Base-by-base conservation (phyloP, 2,329 filamentous ascomycete genomes). In the Verticillium alfalfae region DNA sequence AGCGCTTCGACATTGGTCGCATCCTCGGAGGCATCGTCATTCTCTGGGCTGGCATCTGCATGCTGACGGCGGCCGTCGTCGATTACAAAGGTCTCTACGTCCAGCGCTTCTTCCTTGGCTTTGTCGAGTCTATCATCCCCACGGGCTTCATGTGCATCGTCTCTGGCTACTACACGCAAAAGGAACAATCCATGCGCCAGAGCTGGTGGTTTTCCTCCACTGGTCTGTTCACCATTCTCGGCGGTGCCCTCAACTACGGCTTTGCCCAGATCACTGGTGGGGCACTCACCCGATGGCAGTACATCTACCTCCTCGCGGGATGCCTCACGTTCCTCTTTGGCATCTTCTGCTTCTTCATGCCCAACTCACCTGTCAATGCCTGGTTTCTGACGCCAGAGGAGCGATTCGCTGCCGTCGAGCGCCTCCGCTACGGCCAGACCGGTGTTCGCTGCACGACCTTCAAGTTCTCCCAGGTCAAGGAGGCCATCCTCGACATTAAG, bases 361-460 rank as follows among this genome's bases (percentile, higher is more conserved):
- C 90, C 0, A 85, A 86, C 65, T 88, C 85, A 1, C 87, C 89
- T 0, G 83, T 85, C 0, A 80, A 81, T 0, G 89, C 89, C 0
- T 90, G 88, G 88, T 92, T 92, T 68, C 73, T 92, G 45, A 85
- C 81, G 0, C 71, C 75, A 0, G 83, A 86, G 13, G 89, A 92
- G 71, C 78, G 84, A 7, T 76, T 88, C 18, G 83, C 88, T 0
- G 86, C 86, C 0, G 86, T 89, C 0, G 88, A 90, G 72, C 77
- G 88, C 5, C 74, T 90, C 49, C 77, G 87, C 8, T 76, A 78
- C 58, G 84, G 86, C 0, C 87, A 90, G 72, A 88, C 86, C 0
- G 88, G 88, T 2, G 80, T 88, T 6, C 76, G 85, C 10, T 87
- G 84, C 68, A 81, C 82, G 5, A 81, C 78, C 64, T 83, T 90